Evolutionary conservation across 2,329 filamentous ascomycete genomes (phyloP).

Genomic region (Paraphoma chrysanthemicola): DNA sequence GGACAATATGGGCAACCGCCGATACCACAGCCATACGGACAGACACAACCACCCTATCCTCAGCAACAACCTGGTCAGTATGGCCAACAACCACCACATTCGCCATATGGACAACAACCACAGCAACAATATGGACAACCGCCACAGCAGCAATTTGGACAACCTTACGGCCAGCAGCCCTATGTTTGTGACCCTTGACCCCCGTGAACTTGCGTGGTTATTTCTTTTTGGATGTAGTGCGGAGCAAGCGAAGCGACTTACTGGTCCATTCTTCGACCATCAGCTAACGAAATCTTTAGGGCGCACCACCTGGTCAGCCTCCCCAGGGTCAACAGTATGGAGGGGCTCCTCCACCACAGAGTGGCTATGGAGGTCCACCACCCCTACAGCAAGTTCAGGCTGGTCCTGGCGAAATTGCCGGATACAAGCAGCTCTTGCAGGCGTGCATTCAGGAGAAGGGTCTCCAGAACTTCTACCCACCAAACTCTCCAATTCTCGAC

Average conservation of each 20-base stretch:
- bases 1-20: conserved; percentile 29
- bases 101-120: conserved; percentile 18
- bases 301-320: conserved; percentile 31
- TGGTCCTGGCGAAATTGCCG: conserved; percentile 58
- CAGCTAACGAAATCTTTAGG: conserved; percentile 23
- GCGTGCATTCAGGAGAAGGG: conserved; percentile 66
- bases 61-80: conserved; percentile 27
- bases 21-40: conserved; percentile 42
- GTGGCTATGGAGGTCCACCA: conserved; percentile 43
- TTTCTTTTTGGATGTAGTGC: conserved; percentile 16
- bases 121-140: conserved; percentile 21
- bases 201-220: background rate
- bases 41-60: conserved; percentile 35
- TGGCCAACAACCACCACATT: conserved; percentile 13
- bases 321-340: conserved; percentile 41
- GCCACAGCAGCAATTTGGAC: conserved; percentile 34
- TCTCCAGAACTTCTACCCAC: conserved; percentile 65
- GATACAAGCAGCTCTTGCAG: conserved; percentile 64
- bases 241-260: conserved; percentile 14
- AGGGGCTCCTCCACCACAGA: conserved; percentile 37
- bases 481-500: conserved; percentile 58
- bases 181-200: conserved; percentile 28
- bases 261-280: background rate
- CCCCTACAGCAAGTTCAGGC: conserved; percentile 49
- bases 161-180: conserved; percentile 40